These are phyloP conservation scores for Talaromyces thailandensis DNA, from an alignment of 495 filamentous ascomycete species.

Conservation along the genomic window DNA sequence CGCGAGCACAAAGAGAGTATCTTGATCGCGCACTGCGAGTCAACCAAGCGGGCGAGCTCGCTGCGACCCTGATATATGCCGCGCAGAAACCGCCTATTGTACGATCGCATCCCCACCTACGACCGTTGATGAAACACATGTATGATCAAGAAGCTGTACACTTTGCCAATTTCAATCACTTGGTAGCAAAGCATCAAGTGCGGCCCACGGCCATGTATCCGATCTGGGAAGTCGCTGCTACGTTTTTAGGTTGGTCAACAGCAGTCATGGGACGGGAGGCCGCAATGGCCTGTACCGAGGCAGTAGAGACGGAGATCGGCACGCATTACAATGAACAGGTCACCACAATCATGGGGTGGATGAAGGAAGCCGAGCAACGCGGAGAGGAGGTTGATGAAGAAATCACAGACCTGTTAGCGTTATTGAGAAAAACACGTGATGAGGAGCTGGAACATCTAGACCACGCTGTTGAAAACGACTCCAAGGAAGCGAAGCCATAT, in stretches of 20 bases:
- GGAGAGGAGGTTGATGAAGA: conserved; percentile 77
- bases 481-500: conserved; percentile 80
- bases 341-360: conserved; percentile 68
- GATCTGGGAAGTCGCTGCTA: conserved; percentile 75
- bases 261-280: conserved; percentile 87
- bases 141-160: conserved; percentile 92
- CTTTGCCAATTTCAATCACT: conserved; percentile 71
- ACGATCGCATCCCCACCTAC: conserved; percentile 73
- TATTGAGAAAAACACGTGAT: conserved; percentile 78
- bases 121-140: conserved; percentile 92
- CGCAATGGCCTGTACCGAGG: conserved; percentile 97
- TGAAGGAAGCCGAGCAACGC: conserved; percentile 47
- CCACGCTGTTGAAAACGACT: conserved; percentile 86
- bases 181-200: conserved; percentile 80
- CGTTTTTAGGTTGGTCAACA: conserved; percentile 81
- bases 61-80: conserved; percentile 77
- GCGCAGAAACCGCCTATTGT: conserved; percentile 70
- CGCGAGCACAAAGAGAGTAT: conserved; percentile 59
- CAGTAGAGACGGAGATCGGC: conserved; percentile 97
- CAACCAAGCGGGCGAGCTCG: conserved; percentile 85
- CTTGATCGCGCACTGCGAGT: conserved; percentile 79
- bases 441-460: conserved; percentile 97
- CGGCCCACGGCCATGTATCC: conserved; percentile 94
- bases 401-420: conserved; percentile 60
- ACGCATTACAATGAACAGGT: conserved; percentile 94